Evolutionary conservation across 2,329 filamentous ascomycete species (phyloP).

Genomic region (Penicillium freii): DNA sequence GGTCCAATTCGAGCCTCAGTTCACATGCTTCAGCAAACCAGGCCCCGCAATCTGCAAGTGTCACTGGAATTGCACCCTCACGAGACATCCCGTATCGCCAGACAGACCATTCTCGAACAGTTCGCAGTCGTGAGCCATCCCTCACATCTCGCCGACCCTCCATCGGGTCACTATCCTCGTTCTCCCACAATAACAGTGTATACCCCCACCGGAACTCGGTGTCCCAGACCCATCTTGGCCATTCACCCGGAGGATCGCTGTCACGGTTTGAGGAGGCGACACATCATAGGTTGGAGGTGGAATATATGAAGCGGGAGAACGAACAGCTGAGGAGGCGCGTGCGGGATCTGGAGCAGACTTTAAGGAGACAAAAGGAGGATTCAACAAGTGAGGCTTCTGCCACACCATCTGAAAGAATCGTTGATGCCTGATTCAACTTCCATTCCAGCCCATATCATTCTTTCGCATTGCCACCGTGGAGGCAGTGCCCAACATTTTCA

Average conservation of each 20-base stretch:
- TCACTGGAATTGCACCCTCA: constrained; percentile 46
- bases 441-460: background rate
- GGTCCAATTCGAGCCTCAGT: constrained; percentile 56
- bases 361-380: constrained; percentile 33
- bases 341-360: constrained; percentile 43
- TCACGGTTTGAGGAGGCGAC: constrained; percentile 45
- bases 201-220: constrained; percentile 33
- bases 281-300: constrained; percentile 45
- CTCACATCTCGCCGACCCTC: constrained; percentile 40
- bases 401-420: background rate
- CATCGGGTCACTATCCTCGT: constrained; percentile 31
- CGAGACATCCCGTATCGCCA: constrained; percentile 38
- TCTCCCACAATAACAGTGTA: constrained; percentile 26
- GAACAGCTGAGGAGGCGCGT: constrained; percentile 46
- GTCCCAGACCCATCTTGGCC: constrained; percentile 29
- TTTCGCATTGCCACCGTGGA: constrained; percentile 1
- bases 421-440: constrained; percentile 8
- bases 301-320: constrained; percentile 47
- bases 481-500: constrained; percentile 4
- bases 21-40: constrained; percentile 41
- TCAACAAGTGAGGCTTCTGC: background rate
- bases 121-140: constrained; percentile 45
- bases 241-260: constrained; percentile 29
- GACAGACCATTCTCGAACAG: constrained; percentile 28
- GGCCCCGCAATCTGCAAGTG: constrained; percentile 36